phyloP scores from a whole-genome alignment of 208 protist genomes.

The Trypanosomatidae sp. region DNA sequence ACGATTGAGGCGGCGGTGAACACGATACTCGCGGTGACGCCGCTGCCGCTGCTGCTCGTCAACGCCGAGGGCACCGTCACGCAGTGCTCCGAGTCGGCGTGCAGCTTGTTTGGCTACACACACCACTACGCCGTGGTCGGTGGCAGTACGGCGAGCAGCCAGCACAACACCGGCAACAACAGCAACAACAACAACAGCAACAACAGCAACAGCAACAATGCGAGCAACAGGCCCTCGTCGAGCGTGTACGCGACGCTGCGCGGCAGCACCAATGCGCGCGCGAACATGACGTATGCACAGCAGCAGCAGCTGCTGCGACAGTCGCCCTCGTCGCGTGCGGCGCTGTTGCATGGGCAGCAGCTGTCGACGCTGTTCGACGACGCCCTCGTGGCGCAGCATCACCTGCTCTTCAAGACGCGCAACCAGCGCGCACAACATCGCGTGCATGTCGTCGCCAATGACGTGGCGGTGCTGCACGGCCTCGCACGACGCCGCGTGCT shows the following conservation, averaged over 20 bases:
- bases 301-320: too few relatives aligned
- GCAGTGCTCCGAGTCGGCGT: not conserved
- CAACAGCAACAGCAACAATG: too few relatives aligned
- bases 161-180: not conserved
- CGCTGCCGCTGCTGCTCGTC: not conserved
- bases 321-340: too few relatives aligned
- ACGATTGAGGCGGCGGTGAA: not conserved
- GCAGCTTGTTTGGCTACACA: not conserved
- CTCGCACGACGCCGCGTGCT: not conserved
- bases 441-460: too few relatives aligned
- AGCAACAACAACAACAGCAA: not conserved
- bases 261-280: too few relatives aligned
- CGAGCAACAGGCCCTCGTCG: too few relatives aligned
- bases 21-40: not conserved
- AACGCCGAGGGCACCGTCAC: not conserved
- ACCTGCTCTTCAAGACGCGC: not conserved
- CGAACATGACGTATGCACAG: too few relatives aligned
- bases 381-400: not conserved
- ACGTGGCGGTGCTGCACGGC: too few relatives aligned
- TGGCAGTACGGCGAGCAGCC: not conserved
- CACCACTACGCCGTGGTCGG: too few relatives aligned
- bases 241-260: too few relatives aligned
- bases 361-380: not conserved
- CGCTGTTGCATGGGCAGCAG: too few relatives aligned
- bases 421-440: too few relatives aligned